Conservation (phyloP, 2,329 filamentous ascomycete genomes). For the Aspergillus versicolor region DNA sequence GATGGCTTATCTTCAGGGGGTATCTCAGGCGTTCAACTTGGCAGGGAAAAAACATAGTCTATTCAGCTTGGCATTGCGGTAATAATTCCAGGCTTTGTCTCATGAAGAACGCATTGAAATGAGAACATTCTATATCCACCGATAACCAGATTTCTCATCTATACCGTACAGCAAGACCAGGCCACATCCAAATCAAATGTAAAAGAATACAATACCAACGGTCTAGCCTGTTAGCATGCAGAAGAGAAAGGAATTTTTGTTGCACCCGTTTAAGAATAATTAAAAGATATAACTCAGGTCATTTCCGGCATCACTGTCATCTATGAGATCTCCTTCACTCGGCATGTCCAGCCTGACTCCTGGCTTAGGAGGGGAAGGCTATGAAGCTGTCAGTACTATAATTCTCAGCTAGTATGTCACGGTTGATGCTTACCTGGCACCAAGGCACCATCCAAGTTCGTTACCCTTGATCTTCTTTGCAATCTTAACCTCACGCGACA, state of each 20-base stretch:
- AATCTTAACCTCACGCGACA: slow-evolving; percentile 93
- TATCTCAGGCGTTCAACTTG: slow-evolving; percentile 1
- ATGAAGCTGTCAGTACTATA: slow-evolving; percentile 22
- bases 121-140: slow-evolving; percentile 9
- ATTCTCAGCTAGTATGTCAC: slow-evolving; percentile 7
- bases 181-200: slow-evolving; percentile 8
- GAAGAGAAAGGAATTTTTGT: slow-evolving; percentile 26
- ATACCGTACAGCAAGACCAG: slow-evolving; percentile 14
- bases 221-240: slow-evolving; percentile 26
- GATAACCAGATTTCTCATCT: slow-evolving; percentile 3
- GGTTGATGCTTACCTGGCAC: slow-evolving; percentile 70
- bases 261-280: slow-evolving; percentile 19
- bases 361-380: slow-evolving; percentile 81
- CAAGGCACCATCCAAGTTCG: slow-evolving; percentile 96
- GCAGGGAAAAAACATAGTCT: neutral
- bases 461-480: slow-evolving; percentile 98
- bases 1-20: neutral
- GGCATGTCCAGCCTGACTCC: slow-evolving; percentile 87
- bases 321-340: slow-evolving; percentile 69
- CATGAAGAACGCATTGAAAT: neutral
- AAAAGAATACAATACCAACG: slow-evolving; percentile 9
- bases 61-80: neutral
- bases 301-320: slow-evolving; percentile 16
- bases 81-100: neutral
- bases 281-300: slow-evolving; percentile 17